Evolutionary conservation across 1,139 yeast species (phyloP).

Genomic region (Yueomyces sp.): DNA sequence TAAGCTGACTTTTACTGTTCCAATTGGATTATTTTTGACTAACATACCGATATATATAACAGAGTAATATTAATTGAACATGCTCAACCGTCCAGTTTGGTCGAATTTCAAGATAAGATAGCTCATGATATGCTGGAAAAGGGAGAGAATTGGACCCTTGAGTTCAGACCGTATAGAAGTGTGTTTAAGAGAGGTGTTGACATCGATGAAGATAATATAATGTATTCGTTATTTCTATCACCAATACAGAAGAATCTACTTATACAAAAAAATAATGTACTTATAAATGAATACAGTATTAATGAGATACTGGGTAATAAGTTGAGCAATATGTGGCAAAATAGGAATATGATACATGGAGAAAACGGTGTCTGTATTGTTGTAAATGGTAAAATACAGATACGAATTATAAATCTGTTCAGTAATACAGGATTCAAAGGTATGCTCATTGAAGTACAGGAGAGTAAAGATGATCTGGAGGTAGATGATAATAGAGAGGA

Average conservation of each 20-base stretch:
- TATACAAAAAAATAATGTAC: conserved; percentile 14
- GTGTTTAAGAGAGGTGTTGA: conserved; percentile 9
- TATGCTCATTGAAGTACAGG: conserved; percentile 17
- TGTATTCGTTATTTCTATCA: conserved; percentile 18
- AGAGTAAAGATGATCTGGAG: conserved; percentile 5
- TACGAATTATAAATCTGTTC: conserved; percentile 20
- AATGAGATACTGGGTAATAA: conserved; percentile 11
- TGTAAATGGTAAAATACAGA: conserved; percentile 11
- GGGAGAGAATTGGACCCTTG: conserved; percentile 21
- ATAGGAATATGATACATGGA: conserved; percentile 22
- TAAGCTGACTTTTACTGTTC: not conserved
- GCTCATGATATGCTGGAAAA: conserved; percentile 14
- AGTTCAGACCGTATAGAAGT: conserved; percentile 19
- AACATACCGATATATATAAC: not conserved
- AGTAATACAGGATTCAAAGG: conserved; percentile 24
- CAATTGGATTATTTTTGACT: not conserved
- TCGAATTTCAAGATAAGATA: conserved; percentile 20
- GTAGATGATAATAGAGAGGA: conserved; percentile 1
- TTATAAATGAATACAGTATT: conserved; percentile 11
- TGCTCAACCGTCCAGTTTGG: conserved; percentile 22
- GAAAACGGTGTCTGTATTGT: conserved; percentile 21
- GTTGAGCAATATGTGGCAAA: conserved; percentile 23
- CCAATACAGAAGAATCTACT: conserved; percentile 16
- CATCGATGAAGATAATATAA: conserved; percentile 7
- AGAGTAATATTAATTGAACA: conserved; percentile 22